These are phyloP conservation scores for Amniculicola lignicola DNA, from an alignment of 495 filamentous ascomycete genomes.

Conservation along the genomic window DNA sequence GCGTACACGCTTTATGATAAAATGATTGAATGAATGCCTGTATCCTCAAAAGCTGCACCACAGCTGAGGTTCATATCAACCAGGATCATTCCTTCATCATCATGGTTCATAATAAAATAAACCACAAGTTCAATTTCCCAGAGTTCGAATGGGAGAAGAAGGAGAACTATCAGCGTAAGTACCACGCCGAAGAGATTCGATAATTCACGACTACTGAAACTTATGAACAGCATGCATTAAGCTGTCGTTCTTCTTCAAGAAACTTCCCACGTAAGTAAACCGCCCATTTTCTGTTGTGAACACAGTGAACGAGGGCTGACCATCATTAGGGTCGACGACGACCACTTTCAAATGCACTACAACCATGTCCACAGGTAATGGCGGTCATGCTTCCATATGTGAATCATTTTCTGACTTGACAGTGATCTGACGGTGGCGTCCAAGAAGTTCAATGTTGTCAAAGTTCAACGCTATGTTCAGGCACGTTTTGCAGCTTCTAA, in stretches of 20 bases:
- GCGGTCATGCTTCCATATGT: too few species aligned
- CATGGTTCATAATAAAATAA: slow-evolving; percentile 38
- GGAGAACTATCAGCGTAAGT: slow-evolving; percentile 37
- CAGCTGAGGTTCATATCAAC: too few species aligned
- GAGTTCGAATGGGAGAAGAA: slow-evolving; percentile 31
- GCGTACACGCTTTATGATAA: too few species aligned
- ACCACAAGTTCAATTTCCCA: slow-evolving; percentile 32
- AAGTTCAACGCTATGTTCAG: slow-evolving; percentile 38
- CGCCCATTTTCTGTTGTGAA: too few species aligned
- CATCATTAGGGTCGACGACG: slow-evolving; percentile 39
- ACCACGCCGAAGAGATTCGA: not conserved
- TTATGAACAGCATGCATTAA: slow-evolving; percentile 36
- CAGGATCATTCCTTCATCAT: too few species aligned
- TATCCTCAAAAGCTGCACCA: too few species aligned
- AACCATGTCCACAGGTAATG: slow-evolving; percentile 39
- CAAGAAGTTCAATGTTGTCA: slow-evolving; percentile 33
- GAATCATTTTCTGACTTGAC: too few species aligned
- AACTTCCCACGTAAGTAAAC: too few species aligned
- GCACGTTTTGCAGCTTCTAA: not conserved
- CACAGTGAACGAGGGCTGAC: too few species aligned
- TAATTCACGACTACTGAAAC: not conserved
- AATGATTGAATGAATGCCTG: too few species aligned
- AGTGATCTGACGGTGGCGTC: slow-evolving; percentile 35
- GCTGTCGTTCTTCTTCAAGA: slow-evolving; percentile 39
- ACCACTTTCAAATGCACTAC: slow-evolving; percentile 39